These are phyloP conservation scores for Backusella tarrabulga DNA, from an alignment of 192 early-diverging fungal genomes.

Conservation along the genomic window DNA sequence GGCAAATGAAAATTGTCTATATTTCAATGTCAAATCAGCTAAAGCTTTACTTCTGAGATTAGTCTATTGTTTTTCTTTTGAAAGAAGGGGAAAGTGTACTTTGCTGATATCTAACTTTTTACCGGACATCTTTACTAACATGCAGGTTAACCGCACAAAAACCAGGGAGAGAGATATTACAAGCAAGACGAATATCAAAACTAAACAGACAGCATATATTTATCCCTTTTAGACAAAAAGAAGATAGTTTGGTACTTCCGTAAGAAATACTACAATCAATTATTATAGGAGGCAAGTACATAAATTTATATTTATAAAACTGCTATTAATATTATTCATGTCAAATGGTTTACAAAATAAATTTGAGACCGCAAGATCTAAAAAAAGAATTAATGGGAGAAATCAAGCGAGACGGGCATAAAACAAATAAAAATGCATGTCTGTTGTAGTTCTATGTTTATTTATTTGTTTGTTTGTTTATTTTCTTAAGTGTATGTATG, in stretches of 20 bases:
- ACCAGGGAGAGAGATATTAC: not conserved
- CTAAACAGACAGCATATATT: not conserved
- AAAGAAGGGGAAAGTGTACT: not conserved
- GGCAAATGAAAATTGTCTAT: not conserved
- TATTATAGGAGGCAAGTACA: not conserved
- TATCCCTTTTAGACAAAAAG: not conserved
- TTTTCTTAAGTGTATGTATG: not conserved
- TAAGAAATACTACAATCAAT: not conserved
- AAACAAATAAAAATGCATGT: not conserved
- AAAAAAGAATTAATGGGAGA: not conserved
- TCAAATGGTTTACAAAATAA: not conserved
- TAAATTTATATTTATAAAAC: not conserved
- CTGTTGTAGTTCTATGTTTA: not conserved
- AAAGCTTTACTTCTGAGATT: not conserved
- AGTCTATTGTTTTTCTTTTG: not conserved
- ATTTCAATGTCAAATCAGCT: not conserved
- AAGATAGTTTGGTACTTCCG: too few species aligned
- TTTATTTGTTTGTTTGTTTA: not conserved
- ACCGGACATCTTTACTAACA: not conserved
- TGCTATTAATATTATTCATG: not conserved
- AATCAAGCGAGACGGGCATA: not conserved
- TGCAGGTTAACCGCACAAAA: not conserved
- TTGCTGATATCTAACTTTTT: not conserved
- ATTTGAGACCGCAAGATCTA: not conserved
- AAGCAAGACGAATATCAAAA: not conserved